Base-by-base conservation (phyloP, 2,329 filamentous ascomycete species). In the Cytospora piceae region DNA sequence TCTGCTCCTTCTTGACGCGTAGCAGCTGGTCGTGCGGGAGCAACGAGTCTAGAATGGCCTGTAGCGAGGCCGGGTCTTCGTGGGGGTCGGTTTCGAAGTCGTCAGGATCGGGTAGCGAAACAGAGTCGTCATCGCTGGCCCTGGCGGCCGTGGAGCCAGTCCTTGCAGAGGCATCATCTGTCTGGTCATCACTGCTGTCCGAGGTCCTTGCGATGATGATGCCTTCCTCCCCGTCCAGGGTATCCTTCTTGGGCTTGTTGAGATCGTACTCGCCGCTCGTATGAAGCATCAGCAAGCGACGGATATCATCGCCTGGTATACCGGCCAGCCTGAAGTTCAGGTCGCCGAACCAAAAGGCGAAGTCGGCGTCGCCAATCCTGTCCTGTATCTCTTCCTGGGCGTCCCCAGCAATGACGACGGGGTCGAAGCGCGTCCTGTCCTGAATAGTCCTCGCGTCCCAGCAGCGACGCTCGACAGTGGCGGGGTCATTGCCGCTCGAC, bases 331-430 rank as follows among this genome's bases (percentile, higher is more conserved):
- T 87, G 74, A 97, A 99, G 75, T 99, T 99, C 52, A 99, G 82
- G 76, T 99, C 95, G 8, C 95, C 95, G 73, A 97, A 92, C 93
- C 94, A 98, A 73, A 99, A 97, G 0, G 89, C 88, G 78, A 97
- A 93, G 73, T 99, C 95, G 70, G 96, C 94, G 49, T 96, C 91
- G 0, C 92, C 94, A 69, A 99, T 89, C 42, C 82, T 85, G 60
- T 91, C 87, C 0, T 83, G 80, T 27, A 89, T 86, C n/a, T 89
- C 87, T 46, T 88, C 82, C 1, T 85, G 79, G 29, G 63, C 66
- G 7, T 90, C 86, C 11, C 91, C 88, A 0, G 84, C 81, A 65
- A 90, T 85, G 49, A 82, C 81, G 8, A 96, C 85, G 0, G 93
- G 88, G 8, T 90, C 87, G 72, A 98, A 98, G 68, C 87, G 89